A percentile compares a stretch with the other conserved stretches of the same genome.
Evolutionary conservation across 192 early-diverging fungal genomes (phyloP).

Genomic region (Chytriomyces sp.): DNA sequence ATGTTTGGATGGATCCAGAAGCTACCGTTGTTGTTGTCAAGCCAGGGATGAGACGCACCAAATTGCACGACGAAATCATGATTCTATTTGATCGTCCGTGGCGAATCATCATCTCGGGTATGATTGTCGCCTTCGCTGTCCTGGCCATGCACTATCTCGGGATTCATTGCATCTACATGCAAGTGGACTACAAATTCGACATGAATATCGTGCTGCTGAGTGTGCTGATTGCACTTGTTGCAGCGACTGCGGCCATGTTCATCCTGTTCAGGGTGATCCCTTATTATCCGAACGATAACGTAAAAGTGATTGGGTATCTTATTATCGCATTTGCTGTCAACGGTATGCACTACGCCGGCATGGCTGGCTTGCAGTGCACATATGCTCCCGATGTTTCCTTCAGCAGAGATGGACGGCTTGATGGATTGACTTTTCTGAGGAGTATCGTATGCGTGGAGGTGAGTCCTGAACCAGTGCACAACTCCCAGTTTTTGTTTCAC

Average conservation of each 20-base stretch:
- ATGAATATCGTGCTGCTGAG: background rate
- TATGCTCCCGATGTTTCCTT: background rate
- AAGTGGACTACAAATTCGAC: background rate
- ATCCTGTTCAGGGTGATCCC: conserved; percentile 18
- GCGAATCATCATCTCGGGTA: conserved; percentile 12
- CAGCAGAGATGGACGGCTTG: background rate
- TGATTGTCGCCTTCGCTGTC: background rate
- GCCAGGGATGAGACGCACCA: background rate
- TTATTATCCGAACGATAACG: background rate
- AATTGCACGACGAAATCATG: background rate
- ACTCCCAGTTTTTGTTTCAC: background rate
- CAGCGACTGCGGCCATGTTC: conserved; percentile 18
- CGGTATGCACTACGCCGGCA: conserved; percentile 26
- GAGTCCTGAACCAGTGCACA: background rate
- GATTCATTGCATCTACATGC: conserved; percentile 14
- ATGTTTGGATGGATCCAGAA: too few relatives aligned
- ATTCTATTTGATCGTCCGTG: conserved; percentile 11
- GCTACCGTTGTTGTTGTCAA: background rate
- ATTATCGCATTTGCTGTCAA: conserved; percentile 23
- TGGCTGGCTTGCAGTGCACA: background rate
- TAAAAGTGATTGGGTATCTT: background rate
- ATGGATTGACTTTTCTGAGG: background rate
- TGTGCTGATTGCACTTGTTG: conserved; percentile 19
- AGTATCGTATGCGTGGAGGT: conserved; percentile 17
- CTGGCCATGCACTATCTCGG: conserved; percentile 24